Percentiles rank a stretch among this genome's conserved stretches.
Evolutionary conservation across 2,329 filamentous ascomycete species (phyloP).

Genomic region (Fusarium annulatum): DNA sequence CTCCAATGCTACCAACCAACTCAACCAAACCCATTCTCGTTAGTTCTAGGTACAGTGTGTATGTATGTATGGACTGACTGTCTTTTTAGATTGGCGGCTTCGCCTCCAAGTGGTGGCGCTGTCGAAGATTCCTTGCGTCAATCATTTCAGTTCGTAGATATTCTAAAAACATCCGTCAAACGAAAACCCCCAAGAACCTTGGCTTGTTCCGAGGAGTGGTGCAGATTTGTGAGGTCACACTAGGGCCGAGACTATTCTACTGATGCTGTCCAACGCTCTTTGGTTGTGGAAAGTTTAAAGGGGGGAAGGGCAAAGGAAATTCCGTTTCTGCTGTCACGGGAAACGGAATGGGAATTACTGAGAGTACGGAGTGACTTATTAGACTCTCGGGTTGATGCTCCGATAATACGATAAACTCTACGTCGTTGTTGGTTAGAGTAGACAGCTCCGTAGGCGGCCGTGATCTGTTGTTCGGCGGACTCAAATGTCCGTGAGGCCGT

Average conservation of each 20-base stretch:
- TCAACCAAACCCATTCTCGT: not conserved
- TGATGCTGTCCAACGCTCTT: slow-evolving; percentile 5
- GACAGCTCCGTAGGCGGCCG: no score
- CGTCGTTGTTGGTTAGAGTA: not conserved
- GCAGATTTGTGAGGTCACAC: slow-evolving; percentile 4
- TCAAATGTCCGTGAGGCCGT: slow-evolving; percentile 12
- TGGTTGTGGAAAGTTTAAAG: slow-evolving; percentile 6
- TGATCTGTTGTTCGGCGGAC: slow-evolving; percentile 6
- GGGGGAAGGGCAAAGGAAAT: not conserved
- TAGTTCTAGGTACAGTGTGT: slow-evolving; percentile 8
- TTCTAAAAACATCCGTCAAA: not conserved
- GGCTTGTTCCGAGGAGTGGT: slow-evolving; percentile 1
- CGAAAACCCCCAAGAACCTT: not conserved
- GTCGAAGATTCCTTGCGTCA: slow-evolving; percentile 14
- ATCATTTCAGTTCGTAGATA: not conserved
- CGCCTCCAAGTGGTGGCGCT: slow-evolving; percentile 21
- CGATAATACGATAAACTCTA: not conserved
- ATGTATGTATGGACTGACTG: not conserved
- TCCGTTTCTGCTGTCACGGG: slow-evolving; percentile 9
- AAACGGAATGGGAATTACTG: slow-evolving; percentile 32
- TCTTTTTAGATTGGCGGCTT: not conserved
- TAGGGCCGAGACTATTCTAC: slow-evolving; percentile 19
- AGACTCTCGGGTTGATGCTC: not conserved
- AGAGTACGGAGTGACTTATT: not conserved
- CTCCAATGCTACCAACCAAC: slow-evolving; percentile 2